These are phyloP conservation scores for Carex myosuroides DNA, from an alignment of 176 grass and related monocot genomes.

Conservation along the genomic window DNA sequence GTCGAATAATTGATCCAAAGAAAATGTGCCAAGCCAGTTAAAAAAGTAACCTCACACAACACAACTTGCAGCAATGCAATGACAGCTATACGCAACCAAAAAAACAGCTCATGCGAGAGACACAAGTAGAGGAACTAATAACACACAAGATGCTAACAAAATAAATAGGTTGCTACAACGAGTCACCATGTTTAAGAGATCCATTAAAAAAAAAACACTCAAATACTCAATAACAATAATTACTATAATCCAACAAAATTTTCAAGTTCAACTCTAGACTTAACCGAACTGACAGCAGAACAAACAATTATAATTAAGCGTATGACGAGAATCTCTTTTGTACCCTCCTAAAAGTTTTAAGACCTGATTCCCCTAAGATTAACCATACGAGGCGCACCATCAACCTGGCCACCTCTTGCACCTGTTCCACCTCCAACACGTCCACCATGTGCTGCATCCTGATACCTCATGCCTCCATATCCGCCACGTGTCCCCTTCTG, in stretches of 20 bases:
- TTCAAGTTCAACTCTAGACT: background rate
- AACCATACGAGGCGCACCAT: slow-evolving; percentile 67
- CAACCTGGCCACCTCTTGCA: slow-evolving; percentile 41
- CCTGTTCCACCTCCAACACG: slow-evolving; percentile 36
- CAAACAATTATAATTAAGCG: background rate
- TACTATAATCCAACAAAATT: slow-evolving; percentile 6
- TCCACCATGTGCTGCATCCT: slow-evolving; percentile 24
- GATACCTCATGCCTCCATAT: slow-evolving; percentile 21
- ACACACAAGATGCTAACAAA: background rate
- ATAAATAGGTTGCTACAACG: background rate
- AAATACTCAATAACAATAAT: background rate
- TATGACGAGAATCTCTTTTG: background rate
- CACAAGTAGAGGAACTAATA: background rate
- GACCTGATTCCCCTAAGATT: slow-evolving; percentile 51
- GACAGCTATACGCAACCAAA: background rate
- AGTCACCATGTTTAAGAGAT: background rate
- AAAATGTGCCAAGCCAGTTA: too few species aligned
- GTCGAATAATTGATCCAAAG: background rate
- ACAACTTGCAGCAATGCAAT: too few species aligned
- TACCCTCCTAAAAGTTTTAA: background rate
- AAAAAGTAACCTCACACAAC: too few species aligned
- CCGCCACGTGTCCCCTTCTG: slow-evolving; percentile 37
- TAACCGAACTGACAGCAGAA: background rate
- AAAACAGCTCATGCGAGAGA: background rate
- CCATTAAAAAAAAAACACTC: background rate